A percentile compares a stretch with the other conserved stretches of the same genome.
Conservation (phyloP, 169 alveolate genomes). For the Eimeria falciformis region DNA sequence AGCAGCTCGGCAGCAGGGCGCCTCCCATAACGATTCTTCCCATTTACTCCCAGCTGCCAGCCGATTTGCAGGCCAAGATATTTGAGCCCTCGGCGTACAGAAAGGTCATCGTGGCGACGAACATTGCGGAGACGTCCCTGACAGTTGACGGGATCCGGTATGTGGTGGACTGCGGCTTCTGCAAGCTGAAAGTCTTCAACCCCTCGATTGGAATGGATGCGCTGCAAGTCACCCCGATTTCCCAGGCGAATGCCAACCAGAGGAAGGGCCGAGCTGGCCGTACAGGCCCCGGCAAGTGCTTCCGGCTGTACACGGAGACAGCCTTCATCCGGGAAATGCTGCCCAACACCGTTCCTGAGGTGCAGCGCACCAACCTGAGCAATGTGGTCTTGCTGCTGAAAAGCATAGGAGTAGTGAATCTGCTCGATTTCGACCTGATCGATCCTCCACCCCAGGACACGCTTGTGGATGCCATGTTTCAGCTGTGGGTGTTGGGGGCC, state of each 20-base stretch:
- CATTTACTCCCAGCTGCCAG: conserved; percentile 98
- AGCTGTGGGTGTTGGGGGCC: conserved; percentile 93
- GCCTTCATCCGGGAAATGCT: conserved; percentile 96
- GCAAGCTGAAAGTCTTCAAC: conserved; percentile 99
- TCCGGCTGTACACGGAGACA: conserved; percentile 98
- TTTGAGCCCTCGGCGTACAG: conserved; percentile 91
- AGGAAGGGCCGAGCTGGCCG: conserved; percentile 99
- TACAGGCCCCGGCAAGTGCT: conserved; percentile 99
- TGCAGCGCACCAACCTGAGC: conserved; percentile 98
- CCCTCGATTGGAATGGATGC: conserved; percentile 99
- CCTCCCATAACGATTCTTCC: conserved; percentile 93
- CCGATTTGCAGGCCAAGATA: conserved; percentile 97
- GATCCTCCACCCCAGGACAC: conserved; percentile 98
- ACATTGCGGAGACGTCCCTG: conserved; percentile 99
- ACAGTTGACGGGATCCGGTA: conserved; percentile 99
- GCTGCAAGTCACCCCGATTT: conserved; percentile 98
- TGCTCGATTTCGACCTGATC: conserved; percentile 98
- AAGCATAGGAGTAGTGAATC: conserved; percentile 95
- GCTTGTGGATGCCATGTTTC: conserved; percentile 90
- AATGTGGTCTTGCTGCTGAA: conserved; percentile 99
- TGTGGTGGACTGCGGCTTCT: conserved; percentile 99
- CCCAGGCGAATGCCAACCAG: conserved; percentile 99
- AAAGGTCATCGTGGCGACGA: conserved; percentile 99
- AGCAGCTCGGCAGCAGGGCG: conserved; percentile 82
- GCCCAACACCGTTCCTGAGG: conserved; percentile 99